Evolutionary conservation across 257 asterid genomes (phyloP).

Genomic region (Nicotiana obtusifolia): DNA sequence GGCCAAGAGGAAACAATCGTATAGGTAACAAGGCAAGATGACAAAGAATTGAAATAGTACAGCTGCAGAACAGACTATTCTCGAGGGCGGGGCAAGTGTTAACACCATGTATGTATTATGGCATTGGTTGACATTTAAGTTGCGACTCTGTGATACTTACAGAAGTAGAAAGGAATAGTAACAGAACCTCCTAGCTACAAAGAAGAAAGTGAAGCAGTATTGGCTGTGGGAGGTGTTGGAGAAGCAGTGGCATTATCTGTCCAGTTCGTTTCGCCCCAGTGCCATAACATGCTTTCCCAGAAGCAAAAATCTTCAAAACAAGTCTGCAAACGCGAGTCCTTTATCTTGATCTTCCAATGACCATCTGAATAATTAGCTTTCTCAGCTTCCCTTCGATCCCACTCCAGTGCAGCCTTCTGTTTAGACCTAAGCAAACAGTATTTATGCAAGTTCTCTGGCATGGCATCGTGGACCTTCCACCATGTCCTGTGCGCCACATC

Average conservation of each 20-base stretch:
- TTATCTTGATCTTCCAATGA: slow-evolving; percentile 65
- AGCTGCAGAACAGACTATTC: not conserved
- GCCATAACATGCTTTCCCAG: slow-evolving; percentile 96
- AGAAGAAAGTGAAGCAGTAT: slow-evolving; percentile 38
- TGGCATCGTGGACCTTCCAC: slow-evolving; percentile 95
- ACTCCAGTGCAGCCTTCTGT: slow-evolving; percentile 84
- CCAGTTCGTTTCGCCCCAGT: slow-evolving; percentile 89
- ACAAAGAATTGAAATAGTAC: not conserved
- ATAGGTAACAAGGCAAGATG: slow-evolving; percentile 5
- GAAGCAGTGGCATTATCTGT: slow-evolving; percentile 56
- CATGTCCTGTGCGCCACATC: slow-evolving; percentile 74
- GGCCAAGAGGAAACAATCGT: not conserved
- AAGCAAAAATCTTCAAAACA: slow-evolving; percentile 79
- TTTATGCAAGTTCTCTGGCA: slow-evolving; percentile 77
- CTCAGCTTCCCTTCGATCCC: slow-evolving; percentile 82
- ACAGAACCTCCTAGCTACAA: slow-evolving; percentile 16
- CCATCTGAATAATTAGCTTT: slow-evolving; percentile 70
- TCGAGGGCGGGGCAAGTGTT: not conserved
- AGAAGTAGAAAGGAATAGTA: not conserved
- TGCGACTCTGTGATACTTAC: slow-evolving; percentile 10
- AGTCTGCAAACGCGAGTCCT: slow-evolving; percentile 47
- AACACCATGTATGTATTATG: not conserved
- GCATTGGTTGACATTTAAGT: not conserved
- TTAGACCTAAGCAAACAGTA: slow-evolving; percentile 77
- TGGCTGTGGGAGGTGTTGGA: slow-evolving; percentile 25